Percentiles rank a stretch among this genome's conserved stretches.
Conservation (phyloP, 2,329 filamentous ascomycete species). For the Fusarium veterinarium region DNA sequence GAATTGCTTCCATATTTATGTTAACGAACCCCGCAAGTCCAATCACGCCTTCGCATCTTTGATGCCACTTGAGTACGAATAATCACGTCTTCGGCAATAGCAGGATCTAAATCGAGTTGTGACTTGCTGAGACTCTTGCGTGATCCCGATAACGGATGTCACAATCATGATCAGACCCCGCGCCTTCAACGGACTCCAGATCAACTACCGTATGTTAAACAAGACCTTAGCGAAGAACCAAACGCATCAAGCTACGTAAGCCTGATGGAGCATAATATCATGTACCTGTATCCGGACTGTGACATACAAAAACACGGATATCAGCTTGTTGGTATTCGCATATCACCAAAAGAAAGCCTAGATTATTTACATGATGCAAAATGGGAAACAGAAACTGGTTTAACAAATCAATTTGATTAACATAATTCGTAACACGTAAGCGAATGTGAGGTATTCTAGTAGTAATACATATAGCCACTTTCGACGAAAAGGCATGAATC, state of each 20-base stretch:
- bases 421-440: slow-evolving; percentile 11
- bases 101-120: not conserved
- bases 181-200: not conserved
- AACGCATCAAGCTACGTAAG: accelerated
- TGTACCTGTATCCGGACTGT: accelerated
- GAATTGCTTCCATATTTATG: not conserved
- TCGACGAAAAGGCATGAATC: not conserved
- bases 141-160: slow-evolving; percentile 15
- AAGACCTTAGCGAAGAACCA: accelerated
- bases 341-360: not conserved
- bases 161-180: not conserved
- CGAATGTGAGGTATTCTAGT: slow-evolving; percentile 15
- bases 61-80: not conserved
- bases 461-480: slow-evolving; percentile 14
- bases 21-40: not conserved
- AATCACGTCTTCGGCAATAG: not conserved
- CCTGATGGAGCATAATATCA: accelerated
- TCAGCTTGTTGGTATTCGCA: not conserved
- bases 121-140: not conserved
- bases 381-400: not conserved
- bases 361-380: accelerated
- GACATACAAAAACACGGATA: accelerated
- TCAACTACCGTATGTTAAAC: not conserved
- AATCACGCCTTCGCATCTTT: slow-evolving; percentile 1
- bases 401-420: not conserved